Base-by-base conservation (phyloP, 2,329 filamentous ascomycete species). In the Neocucurbitaria cava region DNA sequence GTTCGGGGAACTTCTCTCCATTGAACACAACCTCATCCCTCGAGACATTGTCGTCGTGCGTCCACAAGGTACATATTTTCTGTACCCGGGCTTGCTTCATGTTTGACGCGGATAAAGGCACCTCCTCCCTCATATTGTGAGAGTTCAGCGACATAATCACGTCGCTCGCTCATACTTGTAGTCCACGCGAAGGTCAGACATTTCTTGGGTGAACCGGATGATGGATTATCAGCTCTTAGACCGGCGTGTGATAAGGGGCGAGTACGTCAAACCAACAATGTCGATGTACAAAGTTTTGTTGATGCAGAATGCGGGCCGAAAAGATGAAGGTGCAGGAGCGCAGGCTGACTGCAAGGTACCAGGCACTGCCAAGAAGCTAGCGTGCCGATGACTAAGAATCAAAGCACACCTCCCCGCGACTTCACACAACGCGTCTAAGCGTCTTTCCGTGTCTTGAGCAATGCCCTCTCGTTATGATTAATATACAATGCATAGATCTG, bases 21-120 rank as follows among this genome's bases (percentile, higher is more conserved):
- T 94, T 95, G 68, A 96, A 83, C 20, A 95, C 81, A 40, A 95
- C 87, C 65, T 94, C 91, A 66, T 96, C 90, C 52, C 84, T 85
- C 8, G 89, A 87, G 66, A 92, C 89, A 38, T 84, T 86, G 62
- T 96, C 91, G 72, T 93, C 90, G 63, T 86, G 83, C 7, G 83
- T 81, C 81, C 82, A 85, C 13, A 85, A 72, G 2, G 79, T 79
- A 64, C 81, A 84, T 5, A 77, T 51, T 49, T 76, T 77, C 45
- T 77, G 76, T 50, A 77, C 67, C 39, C 65, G 63, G 3, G 65
- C 68, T 4, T 60, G 62, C 40, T 67, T 67, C 8, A 56, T 47
- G 44, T 58, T 68, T 26, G 59, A 50, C 23, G 59, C 56, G 42
- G 72, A 66, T 54, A 69, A 71, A 8, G 74, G 63, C 74, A 76